A percentile compares a stretch with the other conserved stretches of the same genome.
Conservation (phyloP, 257 asterid species). For the Nicotiana noctiflora region DNA sequence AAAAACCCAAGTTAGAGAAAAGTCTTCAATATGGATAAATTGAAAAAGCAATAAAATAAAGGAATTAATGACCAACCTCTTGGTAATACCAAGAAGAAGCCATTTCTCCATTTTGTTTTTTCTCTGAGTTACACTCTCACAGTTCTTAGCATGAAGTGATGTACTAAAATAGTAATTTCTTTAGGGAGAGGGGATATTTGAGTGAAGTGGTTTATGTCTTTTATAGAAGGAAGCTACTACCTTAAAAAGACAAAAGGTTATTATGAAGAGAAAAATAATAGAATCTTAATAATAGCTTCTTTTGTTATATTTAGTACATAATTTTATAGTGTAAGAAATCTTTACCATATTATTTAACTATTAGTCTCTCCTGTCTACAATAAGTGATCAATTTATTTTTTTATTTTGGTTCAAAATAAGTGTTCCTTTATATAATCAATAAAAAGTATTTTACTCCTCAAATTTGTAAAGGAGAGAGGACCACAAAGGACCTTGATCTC, state of each 20-base stretch:
- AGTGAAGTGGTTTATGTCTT: slow-evolving; percentile 23
- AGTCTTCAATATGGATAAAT: too few relatives aligned
- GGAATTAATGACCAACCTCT: slow-evolving; percentile 36
- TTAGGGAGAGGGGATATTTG: slow-evolving; percentile 26
- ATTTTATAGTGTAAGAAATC: too few relatives aligned
- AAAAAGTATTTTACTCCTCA: too few relatives aligned
- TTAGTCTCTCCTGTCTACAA: too few relatives aligned
- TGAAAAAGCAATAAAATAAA: not conserved
- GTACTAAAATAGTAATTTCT: not conserved
- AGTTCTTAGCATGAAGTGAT: not conserved
- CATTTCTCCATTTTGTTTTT: slow-evolving; percentile 45
- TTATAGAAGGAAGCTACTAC: slow-evolving; percentile 32
- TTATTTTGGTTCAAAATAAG: too few relatives aligned
- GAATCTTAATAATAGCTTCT: too few relatives aligned
- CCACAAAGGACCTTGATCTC: too few relatives aligned
- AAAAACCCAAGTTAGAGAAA: not conserved
- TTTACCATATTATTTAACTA: slow-evolving; percentile 8
- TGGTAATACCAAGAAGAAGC: slow-evolving; percentile 52
- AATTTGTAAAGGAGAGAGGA: too few relatives aligned
- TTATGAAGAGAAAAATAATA: slow-evolving; percentile 19
- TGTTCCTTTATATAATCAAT: too few relatives aligned
- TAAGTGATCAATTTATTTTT: too few relatives aligned
- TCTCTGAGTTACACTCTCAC: not conserved
- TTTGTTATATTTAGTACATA: too few relatives aligned
- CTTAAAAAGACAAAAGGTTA: slow-evolving; percentile 22